phyloP scores from a whole-genome alignment of 2,329 filamentous ascomycete species.

The Elsinoe arachidis region DNA sequence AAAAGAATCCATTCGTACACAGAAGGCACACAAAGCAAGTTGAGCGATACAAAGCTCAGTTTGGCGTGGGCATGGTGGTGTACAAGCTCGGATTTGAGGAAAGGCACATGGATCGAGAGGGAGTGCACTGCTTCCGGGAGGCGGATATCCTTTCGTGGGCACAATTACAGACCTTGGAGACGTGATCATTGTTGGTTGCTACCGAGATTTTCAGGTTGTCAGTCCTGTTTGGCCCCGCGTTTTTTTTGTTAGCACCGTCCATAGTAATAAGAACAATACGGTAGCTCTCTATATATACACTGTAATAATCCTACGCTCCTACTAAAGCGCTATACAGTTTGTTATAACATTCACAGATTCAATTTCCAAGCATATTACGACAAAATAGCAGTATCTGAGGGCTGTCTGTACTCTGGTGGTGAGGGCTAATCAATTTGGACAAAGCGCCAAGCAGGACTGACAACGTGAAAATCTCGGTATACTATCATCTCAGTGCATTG shows the following conservation, averaged over 20 bases:
- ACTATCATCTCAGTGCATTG: too few relatives aligned
- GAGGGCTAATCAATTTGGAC: neutral
- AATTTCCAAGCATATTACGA: neutral
- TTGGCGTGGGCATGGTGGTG: slow-evolving; percentile 1
- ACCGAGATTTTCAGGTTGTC: too few relatives aligned
- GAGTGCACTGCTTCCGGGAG: neutral
- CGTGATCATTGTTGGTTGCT: too few relatives aligned
- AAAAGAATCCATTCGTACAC: slow-evolving; percentile 6
- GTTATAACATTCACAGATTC: neutral
- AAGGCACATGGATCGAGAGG: neutral
- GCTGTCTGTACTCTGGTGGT: neutral
- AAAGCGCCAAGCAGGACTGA: neutral
- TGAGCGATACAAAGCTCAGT: neutral
- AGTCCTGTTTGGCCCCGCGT: too few relatives aligned
- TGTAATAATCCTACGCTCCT: neutral
- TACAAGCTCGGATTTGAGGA: slow-evolving; percentile 3
- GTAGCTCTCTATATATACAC: neutral
- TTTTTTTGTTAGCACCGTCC: too few relatives aligned
- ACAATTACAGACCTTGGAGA: too few relatives aligned
- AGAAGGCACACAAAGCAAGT: neutral
- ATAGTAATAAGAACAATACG: too few relatives aligned
- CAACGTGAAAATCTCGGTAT: too few relatives aligned
- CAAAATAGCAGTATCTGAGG: neutral
- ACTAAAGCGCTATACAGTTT: neutral
- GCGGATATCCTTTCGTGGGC: neutral